phyloP scores from a whole-genome alignment of 2,329 filamentous ascomycete genomes.

The Talaromyces sp. region DNA sequence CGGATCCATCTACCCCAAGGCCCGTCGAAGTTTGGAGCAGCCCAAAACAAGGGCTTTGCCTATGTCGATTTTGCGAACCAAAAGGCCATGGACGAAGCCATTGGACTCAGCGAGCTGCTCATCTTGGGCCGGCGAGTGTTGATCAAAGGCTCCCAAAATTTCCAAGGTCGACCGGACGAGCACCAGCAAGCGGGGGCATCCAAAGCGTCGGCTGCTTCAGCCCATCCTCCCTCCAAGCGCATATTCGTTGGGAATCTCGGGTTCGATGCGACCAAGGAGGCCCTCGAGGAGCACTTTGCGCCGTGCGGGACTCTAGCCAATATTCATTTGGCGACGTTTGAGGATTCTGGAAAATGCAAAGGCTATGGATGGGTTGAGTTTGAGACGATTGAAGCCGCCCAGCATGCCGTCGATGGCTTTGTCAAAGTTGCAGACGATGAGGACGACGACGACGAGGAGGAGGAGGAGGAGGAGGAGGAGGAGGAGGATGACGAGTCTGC shows the following conservation, averaged over 20 bases:
- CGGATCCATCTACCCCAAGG: constrained; percentile 71
- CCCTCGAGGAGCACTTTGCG: constrained; percentile 71
- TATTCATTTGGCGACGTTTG: constrained; percentile 87
- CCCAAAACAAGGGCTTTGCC: constrained; percentile 86
- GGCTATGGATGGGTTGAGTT: constrained; percentile 96
- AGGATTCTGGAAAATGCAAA: constrained; percentile 96
- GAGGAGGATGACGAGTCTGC: constrained; percentile 41
- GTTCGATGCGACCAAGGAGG: constrained; percentile 75
- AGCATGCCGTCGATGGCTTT: constrained; percentile 74
- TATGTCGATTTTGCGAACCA: constrained; percentile 82
- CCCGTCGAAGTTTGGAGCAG: constrained; percentile 46
- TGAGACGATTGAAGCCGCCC: constrained; percentile 67
- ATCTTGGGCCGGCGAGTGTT: constrained; percentile 71
- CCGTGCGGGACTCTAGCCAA: constrained; percentile 79
- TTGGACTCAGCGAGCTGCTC: constrained; percentile 79
- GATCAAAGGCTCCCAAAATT: constrained; percentile 89
- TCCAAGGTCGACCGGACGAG: constrained; percentile 80
- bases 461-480: constrained; percentile 42
- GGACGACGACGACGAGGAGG: constrained; percentile 39
- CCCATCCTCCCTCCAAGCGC: constrained; percentile 66
- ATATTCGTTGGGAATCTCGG: constrained; percentile 89
- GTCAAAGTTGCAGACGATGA: constrained; percentile 54
- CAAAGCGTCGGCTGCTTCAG: constrained; percentile 26
- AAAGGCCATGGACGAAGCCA: constrained; percentile 66
- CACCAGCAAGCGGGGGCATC: constrained; percentile 34